Evolutionary conservation across 2,329 filamentous ascomycete species (phyloP).

Genomic region (Diaporthe humulicola): DNA sequence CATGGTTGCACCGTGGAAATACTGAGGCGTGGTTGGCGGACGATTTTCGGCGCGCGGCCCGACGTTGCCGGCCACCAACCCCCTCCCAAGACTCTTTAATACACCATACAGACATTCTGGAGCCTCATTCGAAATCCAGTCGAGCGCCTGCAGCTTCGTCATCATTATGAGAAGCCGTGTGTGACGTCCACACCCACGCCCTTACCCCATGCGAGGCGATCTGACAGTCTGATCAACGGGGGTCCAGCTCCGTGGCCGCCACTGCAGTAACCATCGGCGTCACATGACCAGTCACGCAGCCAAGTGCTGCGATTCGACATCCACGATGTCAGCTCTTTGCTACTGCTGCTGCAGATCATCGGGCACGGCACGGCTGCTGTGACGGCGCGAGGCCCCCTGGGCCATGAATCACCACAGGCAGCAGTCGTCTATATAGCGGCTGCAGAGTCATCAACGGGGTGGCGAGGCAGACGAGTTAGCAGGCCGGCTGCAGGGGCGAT

Average conservation of each 20-base stretch:
- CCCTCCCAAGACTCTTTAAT: conserved; percentile 28
- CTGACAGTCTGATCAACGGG: conserved; percentile 26
- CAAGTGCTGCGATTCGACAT: conserved; percentile 1
- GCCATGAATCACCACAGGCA: conserved; percentile 4
- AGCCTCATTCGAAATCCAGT: conserved; percentile 16
- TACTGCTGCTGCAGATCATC: conserved; percentile 8
- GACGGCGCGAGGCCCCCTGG: background rate
- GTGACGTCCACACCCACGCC: conserved; percentile 4
- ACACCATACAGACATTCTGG: conserved; percentile 26
- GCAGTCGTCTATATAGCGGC: background rate
- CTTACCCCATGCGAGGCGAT: background rate
- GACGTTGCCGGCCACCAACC: conserved; percentile 26
- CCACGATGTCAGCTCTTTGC: background rate
- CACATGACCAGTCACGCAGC: conserved; percentile 28
- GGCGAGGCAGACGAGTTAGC: conserved; percentile 1
- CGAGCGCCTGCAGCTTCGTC: conserved; percentile 18
- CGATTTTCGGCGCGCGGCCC: conserved; percentile 39
- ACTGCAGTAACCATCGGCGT: conserved; percentile 4
- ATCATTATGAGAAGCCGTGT: conserved; percentile 20
- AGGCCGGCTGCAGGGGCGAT: conserved; percentile 12
- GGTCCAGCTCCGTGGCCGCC: conserved; percentile 20
- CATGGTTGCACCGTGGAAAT: conserved; percentile 34
- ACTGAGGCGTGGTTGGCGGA: conserved; percentile 36
- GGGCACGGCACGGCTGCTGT: background rate
- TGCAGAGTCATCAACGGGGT: background rate